Conservation (phyloP, 2,329 filamentous ascomycete species). For the Westerdykella aurantiaca region DNA sequence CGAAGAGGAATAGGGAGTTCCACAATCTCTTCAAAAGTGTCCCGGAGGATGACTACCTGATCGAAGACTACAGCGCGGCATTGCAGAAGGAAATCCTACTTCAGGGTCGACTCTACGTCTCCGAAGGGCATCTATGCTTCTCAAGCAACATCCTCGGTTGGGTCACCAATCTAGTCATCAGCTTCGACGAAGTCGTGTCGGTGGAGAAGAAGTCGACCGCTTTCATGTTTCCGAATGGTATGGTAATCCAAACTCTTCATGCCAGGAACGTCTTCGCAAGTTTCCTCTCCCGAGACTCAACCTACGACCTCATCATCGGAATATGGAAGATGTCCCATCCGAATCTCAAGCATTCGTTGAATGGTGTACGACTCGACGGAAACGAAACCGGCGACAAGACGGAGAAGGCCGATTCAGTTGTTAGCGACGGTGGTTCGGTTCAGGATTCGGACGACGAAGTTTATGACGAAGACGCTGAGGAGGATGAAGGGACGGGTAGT, state of each 20-base stretch:
- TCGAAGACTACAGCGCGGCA: slow-evolving; percentile 97
- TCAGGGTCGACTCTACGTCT: slow-evolving; percentile 90
- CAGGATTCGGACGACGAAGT: slow-evolving; percentile 70
- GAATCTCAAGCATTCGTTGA: slow-evolving; percentile 81
- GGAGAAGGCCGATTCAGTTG: slow-evolving; percentile 67
- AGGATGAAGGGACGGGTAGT: slow-evolving; percentile 63
- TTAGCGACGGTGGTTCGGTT: slow-evolving; percentile 44
- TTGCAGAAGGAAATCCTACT: slow-evolving; percentile 92
- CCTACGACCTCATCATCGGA: slow-evolving; percentile 93
- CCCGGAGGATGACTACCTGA: slow-evolving; percentile 94
- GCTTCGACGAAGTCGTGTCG: slow-evolving; percentile 94
- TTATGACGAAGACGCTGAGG: slow-evolving; percentile 74
- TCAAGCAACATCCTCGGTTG: slow-evolving; percentile 98
- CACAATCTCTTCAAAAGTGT: slow-evolving; percentile 92
- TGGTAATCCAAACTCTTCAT: slow-evolving; percentile 93
- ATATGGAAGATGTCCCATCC: slow-evolving; percentile 98
- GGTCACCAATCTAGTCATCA: slow-evolving; percentile 96
- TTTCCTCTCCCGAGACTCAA: slow-evolving; percentile 88
- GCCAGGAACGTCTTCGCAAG: slow-evolving; percentile 95
- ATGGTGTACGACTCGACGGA: slow-evolving; percentile 76
- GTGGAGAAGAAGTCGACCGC: slow-evolving; percentile 97
- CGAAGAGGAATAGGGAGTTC: slow-evolving; percentile 93
- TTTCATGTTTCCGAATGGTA: slow-evolving; percentile 91
- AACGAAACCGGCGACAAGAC: slow-evolving; percentile 77
- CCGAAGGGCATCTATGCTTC: slow-evolving; percentile 95